These are phyloP conservation scores for Rhodotorula sp. DNA, from an alignment of 1,284 basidiomycete genomes.

Conservation along the genomic window DNA sequence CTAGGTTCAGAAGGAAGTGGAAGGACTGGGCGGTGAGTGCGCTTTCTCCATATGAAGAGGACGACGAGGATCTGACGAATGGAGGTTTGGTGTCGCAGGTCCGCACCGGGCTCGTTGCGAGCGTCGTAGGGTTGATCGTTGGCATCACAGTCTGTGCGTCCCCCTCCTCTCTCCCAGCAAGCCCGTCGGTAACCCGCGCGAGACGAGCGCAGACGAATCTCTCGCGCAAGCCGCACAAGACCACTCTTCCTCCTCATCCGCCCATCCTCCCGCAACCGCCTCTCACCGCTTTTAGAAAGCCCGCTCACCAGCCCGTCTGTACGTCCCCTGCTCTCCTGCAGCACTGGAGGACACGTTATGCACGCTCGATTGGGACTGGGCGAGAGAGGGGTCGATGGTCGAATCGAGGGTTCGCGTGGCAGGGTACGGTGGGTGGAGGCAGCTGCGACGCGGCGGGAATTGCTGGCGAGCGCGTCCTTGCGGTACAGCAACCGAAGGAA, in stretches of 20 bases:
- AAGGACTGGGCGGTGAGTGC: conserved; percentile 23
- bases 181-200: not conserved
- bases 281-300: not conserved
- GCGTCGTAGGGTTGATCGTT: conserved; percentile 7
- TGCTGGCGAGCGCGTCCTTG: too few species aligned
- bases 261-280: not conserved
- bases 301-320: too few species aligned
- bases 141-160: conserved; percentile 22
- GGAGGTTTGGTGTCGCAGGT: not conserved
- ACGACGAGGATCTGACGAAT: not conserved
- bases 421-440: too few species aligned
- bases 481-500: too few species aligned
- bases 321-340: too few species aligned
- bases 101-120: not conserved
- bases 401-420: too few species aligned
- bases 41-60: rapidly evolving
- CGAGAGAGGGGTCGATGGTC: too few species aligned
- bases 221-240: conserved; percentile 3
- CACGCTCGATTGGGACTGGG: too few species aligned
- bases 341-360: too few species aligned
- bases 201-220: not conserved
- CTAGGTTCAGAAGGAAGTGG: conserved; percentile 15
- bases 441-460: too few species aligned
- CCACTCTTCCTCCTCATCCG: not conserved
- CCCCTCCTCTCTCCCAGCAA: not conserved